Base-by-base conservation (phyloP, 768 basidiomycete species). In the Candolleomyces eurysporus region DNA sequence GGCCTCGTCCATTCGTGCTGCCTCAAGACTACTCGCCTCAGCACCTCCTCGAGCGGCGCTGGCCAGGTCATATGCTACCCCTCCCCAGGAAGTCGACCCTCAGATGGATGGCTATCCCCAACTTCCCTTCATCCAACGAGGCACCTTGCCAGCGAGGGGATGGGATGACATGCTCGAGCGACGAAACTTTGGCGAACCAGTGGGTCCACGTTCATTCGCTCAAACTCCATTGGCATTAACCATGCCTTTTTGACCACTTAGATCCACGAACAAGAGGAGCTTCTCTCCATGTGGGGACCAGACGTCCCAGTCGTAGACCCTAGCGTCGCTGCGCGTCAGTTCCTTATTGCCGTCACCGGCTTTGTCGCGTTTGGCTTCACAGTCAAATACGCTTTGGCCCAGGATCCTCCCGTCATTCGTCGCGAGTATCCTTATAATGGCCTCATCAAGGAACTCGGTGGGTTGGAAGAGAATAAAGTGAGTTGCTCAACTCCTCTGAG, bases 271-370 rank as follows among this genome's bases (percentile, higher is more conserved):
- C 80, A 84, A 68, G 91, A 93, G 56, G 92, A 94, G 67, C 77
- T 90, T 22, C 73, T 89, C 59, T 91, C 89, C 42, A 91, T 94
- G 89, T 94, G 91, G 91, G 91, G 91, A 26, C 91, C 91, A 21
- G 92, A 94, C 68, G 77, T 84, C 31, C 83, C 92, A 45, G 80
- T 81, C 21, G 76, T 91, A 13, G 74, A 79, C 13, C 86, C 90
- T 26, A 72, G 79, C 7, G 79, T 71, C 2, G 92, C 92, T 7
- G 71, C 89, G 40, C 79, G 82, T 54, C 89, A 89, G 49, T 89
- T 94, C 69, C 65, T 82, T 13, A 71, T 88, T 56, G 91, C 86
- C 0, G 74, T 79, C 19, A 71, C 81, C 26, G 82, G 82, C n/a
- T 90, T 94, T 64, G 78, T 87, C 46, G 76, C 80, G 3, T 83